These are phyloP conservation scores for Leptographium procerum DNA, from an alignment of 2,329 filamentous ascomycete species.

Conservation along the genomic window DNA sequence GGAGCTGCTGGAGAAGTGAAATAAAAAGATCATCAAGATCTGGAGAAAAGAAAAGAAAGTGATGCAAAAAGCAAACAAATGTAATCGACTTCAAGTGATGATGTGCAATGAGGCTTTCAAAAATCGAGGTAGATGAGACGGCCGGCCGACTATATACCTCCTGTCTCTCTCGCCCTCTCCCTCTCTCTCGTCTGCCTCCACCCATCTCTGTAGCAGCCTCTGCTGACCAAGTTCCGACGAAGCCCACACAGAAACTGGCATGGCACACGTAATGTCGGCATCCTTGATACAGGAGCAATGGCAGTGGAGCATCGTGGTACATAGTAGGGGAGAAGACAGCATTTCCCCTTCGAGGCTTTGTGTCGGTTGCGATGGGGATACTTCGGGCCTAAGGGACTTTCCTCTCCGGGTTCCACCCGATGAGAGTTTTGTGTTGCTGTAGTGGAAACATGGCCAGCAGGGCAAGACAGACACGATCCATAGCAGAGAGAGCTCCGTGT, in stretches of 20 bases:
- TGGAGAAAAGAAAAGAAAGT: background rate
- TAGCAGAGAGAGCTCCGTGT: background rate
- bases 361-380: background rate
- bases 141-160: background rate
- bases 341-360: background rate
- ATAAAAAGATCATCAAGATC: constrained; percentile 9
- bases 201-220: too few relatives aligned
- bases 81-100: background rate
- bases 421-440: background rate
- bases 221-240: background rate
- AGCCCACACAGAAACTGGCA: background rate
- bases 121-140: background rate
- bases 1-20: background rate
- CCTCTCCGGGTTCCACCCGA: background rate
- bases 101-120: background rate
- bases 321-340: background rate
- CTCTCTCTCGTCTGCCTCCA: background rate
- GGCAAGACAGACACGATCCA: background rate
- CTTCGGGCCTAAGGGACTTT: background rate
- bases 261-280: background rate
- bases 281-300: constrained; percentile 2
- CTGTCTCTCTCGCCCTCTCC: background rate
- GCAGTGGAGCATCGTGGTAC: background rate
- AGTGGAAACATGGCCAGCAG: background rate
- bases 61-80: background rate